A percentile compares a stretch with the other conserved stretches of the same genome.
phyloP scores from a whole-genome alignment of 2,329 filamentous ascomycete species.

The Knufia fluminis region DNA sequence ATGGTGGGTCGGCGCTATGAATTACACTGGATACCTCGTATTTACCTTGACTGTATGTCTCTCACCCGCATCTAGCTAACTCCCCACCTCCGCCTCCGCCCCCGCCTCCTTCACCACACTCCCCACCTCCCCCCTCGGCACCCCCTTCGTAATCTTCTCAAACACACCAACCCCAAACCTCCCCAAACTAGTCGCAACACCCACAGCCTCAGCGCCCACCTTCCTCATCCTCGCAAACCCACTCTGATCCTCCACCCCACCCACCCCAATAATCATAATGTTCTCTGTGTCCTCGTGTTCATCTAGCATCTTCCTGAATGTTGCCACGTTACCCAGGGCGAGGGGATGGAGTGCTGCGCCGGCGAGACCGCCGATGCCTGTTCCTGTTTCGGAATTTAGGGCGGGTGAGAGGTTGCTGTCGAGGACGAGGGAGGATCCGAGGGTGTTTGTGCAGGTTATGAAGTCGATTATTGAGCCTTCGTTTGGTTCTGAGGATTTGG shows the following conservation, averaged over 20 bases:
- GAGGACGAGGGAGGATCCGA: constrained; percentile 59
- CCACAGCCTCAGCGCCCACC: constrained; percentile 59
- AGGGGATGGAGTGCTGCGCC: constrained; percentile 64
- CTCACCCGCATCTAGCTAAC: too few relatives aligned
- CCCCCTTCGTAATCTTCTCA: constrained; percentile 42
- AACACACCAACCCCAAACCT: constrained; percentile 55
- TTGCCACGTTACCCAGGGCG: constrained; percentile 65
- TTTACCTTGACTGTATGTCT: too few relatives aligned
- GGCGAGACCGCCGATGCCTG: constrained; percentile 61
- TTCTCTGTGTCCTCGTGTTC: constrained; percentile 38
- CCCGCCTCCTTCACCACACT: not conserved
- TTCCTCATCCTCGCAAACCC: constrained; percentile 57
- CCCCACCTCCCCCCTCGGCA: not conserved
- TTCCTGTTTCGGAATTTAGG: constrained; percentile 44
- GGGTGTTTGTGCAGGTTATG: constrained; percentile 65
- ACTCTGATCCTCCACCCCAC: constrained; percentile 56
- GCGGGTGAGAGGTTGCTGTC: constrained; percentile 26
- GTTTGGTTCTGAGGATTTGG: constrained; percentile 17
- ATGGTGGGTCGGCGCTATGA: too few relatives aligned
- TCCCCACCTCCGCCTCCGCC: too few relatives aligned
- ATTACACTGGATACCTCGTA: too few relatives aligned
- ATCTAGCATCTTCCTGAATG: constrained; percentile 53
- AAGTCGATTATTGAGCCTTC: constrained; percentile 37
- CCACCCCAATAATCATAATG: constrained; percentile 61
- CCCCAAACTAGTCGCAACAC: constrained; percentile 60